A percentile compares a stretch with the other conserved stretches of the same genome.
Evolutionary conservation across 108 stramenopile genomes (phyloP).

Genomic region (Phaeodactylum tricornutum): DNA sequence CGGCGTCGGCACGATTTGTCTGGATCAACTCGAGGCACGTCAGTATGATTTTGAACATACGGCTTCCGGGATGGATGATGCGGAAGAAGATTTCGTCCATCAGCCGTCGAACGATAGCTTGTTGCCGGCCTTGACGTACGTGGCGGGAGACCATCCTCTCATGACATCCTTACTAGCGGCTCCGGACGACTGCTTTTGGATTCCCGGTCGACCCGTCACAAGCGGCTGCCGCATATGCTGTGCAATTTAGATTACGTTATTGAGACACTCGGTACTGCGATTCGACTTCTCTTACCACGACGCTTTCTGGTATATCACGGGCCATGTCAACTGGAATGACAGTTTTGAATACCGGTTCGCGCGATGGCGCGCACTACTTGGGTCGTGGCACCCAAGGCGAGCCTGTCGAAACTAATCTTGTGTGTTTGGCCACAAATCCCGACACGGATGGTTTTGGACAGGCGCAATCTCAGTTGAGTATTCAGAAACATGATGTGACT

Average conservation of each 20-base stretch:
- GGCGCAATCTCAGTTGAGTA: no score
- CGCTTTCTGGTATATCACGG: conserved; percentile 30
- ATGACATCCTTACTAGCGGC: conserved; percentile 64
- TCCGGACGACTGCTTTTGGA: conserved; percentile 84
- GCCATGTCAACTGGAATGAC: no score
- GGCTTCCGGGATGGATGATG: conserved; percentile 23
- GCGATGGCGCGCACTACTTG: no score
- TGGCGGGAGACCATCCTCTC: conserved; percentile 69
- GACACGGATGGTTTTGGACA: no score
- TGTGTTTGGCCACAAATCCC: no score
- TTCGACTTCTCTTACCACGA: conserved; percentile 47
- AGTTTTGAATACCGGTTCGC: no score
- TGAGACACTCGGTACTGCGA: conserved; percentile 79
- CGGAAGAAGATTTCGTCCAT: conserved; percentile 11
- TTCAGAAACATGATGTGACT: no score
- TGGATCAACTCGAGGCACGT: conserved; percentile 65
- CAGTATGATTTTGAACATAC: conserved; percentile 44
- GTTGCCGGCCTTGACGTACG: conserved; percentile 54
- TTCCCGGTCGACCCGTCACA: conserved; percentile 72
- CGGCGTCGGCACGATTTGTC: conserved; percentile 56
- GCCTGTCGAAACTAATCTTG: no score
- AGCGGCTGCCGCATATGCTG: conserved; percentile 73
- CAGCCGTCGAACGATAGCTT: conserved; percentile 18
- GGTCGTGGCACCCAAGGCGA: no score
- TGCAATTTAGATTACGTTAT: conserved; percentile 86